Percentiles rank a stretch among this genome's conserved stretches.
Evolutionary conservation across 257 asterid genomes (phyloP).

Genomic region (Fraxinus quadrangulata): DNA sequence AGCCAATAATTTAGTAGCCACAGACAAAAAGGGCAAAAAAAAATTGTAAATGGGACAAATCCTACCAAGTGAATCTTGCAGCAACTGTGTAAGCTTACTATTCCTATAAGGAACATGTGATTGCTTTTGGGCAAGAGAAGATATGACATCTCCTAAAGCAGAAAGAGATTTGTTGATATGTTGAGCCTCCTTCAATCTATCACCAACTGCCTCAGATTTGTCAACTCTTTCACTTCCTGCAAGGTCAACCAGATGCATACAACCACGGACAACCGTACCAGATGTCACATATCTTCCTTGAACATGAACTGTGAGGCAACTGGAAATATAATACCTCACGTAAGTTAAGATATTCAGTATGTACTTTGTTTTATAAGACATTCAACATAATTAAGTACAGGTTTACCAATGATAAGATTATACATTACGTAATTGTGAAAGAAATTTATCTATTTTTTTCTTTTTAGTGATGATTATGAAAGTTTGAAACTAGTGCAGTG

Average conservation of each 20-base stretch:
- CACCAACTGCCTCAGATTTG: constrained; percentile 73
- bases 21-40: constrained; percentile 2
- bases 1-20: constrained; percentile 10
- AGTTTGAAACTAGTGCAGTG: background rate
- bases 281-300: constrained; percentile 78
- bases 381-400: background rate
- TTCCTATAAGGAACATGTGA: constrained; percentile 82
- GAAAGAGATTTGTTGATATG: constrained; percentile 79
- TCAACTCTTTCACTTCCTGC: constrained; percentile 91
- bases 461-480: background rate
- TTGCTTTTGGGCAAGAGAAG: constrained; percentile 74
- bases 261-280: constrained; percentile 60
- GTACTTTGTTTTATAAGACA: background rate
- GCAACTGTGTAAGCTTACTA: constrained; percentile 89
- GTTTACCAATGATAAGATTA: constrained; percentile 2
- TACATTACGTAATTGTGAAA: background rate
- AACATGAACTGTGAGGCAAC: constrained; percentile 86
- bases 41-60: background rate
- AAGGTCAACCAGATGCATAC: constrained; percentile 87
- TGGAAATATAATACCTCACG: constrained; percentile 36
- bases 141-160: constrained; percentile 87
- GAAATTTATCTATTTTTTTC: background rate
- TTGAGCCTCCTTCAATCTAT: constrained; percentile 74
- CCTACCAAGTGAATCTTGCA: constrained; percentile 86
- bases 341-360: constrained; percentile 7